phyloP scores from a whole-genome alignment of 2,329 filamentous ascomycete genomes.

The Ampelomyces quisqualis region DNA sequence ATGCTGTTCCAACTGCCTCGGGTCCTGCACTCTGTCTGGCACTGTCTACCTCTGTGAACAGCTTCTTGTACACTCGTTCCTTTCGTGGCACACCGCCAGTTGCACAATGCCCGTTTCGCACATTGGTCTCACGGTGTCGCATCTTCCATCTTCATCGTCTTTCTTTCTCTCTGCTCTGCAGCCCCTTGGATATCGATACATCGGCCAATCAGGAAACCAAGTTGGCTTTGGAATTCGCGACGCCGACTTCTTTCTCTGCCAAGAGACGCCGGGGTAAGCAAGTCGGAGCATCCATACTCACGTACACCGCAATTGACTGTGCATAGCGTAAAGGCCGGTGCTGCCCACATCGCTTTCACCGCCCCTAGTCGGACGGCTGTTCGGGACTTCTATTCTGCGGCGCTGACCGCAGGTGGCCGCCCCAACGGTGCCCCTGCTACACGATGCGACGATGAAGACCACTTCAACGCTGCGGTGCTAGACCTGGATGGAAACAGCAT shows the following conservation, averaged over 20 bases:
- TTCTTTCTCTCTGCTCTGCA: conserved; percentile 81
- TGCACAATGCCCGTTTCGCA: conserved; percentile 61
- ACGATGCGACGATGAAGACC: conserved; percentile 55
- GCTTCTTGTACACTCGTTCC: conserved; percentile 7
- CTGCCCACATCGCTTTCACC: conserved; percentile 66
- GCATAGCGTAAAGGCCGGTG: conserved; percentile 51
- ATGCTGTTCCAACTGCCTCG: conserved; percentile 24
- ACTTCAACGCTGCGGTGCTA: conserved; percentile 65
- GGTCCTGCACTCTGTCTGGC: conserved; percentile 11
- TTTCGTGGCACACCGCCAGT: conserved; percentile 18
- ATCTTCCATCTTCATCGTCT: conserved; percentile 75
- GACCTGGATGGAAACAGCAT: conserved; percentile 85
- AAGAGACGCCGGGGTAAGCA: conserved; percentile 59
- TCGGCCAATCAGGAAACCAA: conserved; percentile 62
- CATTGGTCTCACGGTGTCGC: conserved; percentile 68
- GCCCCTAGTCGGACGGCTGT: conserved; percentile 67
- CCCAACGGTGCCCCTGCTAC: conserved; percentile 59
- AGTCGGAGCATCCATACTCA: conserved; percentile 13
- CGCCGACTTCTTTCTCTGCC: conserved; percentile 65
- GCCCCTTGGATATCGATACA: conserved; percentile 73
- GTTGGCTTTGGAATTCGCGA: conserved; percentile 62
- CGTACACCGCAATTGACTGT: conserved; percentile 24
- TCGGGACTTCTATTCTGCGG: conserved; percentile 69
- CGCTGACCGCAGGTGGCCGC: conserved; percentile 63
- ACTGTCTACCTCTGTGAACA: conserved; percentile 12